Base-by-base conservation (phyloP, 179 eudicot genomes). In the Drosera spatulata region DNA sequence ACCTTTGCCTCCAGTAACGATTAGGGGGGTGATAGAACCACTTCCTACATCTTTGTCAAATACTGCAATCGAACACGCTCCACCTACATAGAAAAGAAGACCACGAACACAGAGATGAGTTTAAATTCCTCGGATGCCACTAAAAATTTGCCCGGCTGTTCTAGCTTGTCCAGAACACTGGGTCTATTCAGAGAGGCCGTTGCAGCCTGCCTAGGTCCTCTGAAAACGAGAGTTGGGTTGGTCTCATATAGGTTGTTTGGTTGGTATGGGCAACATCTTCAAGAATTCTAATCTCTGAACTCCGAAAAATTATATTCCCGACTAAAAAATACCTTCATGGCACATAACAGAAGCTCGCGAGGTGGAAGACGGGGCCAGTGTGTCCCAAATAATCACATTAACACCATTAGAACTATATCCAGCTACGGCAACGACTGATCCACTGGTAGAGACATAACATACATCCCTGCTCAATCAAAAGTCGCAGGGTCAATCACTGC, bases 331-430 rank as follows among this genome's bases (percentile, higher is more conserved):
- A 93, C 99, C 99, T 93, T 89, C 97, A 79, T 93, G 99, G 70
- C 99, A 93, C 90, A 93, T 89, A 59, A 93, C 90, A 63, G 99
- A 86, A 69, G 99, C 99, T 68, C 78, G 88, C 60, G 99, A 93
- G 60, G 97, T 84, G 83, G 83, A 63, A 47, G 93, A 88, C 56
- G 99, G 99, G 66, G 99, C 96, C 69, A 93, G 84, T 58, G 95
- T 93, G 69, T 93, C 99, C 99, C 99, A 93, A 53, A 89, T 71
- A 64, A 89, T 86, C 65, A 93, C 97, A 69, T 89, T 93, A 41
- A 83, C 79, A 44, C 90, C 85, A 73, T 72, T 81, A 55, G 99
- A 89, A 69, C 94, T 86, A 75, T 86, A 80, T 40, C 99, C 99
- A 64, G 94, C 79, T 13, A 85, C 87, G 66, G 99, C 96, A 71